Evolutionary conservation across 768 basidiomycete species (phyloP).

Genomic region (Trametes gibbosa): DNA sequence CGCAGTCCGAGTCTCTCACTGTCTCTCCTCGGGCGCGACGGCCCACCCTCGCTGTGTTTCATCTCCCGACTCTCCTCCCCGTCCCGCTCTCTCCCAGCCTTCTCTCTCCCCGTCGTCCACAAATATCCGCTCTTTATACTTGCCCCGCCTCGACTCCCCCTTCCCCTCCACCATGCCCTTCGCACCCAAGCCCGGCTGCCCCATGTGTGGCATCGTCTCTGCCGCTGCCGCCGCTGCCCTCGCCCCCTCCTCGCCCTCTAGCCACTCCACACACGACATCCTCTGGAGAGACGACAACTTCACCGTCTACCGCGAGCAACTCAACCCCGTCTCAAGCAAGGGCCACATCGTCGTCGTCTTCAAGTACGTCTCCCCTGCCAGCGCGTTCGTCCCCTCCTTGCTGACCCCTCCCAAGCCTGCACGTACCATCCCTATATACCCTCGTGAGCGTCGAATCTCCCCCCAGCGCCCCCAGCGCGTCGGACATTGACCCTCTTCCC

Average conservation of each 20-base stretch:
- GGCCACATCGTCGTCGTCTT: slow-evolving; percentile 73
- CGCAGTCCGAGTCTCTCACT: no score
- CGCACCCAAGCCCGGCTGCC: slow-evolving; percentile 65
- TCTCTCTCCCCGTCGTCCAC: background rate
- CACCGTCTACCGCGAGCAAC: slow-evolving; percentile 68
- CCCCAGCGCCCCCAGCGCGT: background rate
- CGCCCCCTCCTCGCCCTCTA: slow-evolving; percentile 43
- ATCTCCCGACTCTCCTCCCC: no score
- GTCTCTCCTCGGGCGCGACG: no score
- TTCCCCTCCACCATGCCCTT: slow-evolving; percentile 43
- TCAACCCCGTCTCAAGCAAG: slow-evolving; percentile 67
- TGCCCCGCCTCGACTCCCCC: background rate
- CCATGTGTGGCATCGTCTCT: slow-evolving; percentile 72
- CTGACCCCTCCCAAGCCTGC: slow-evolving; percentile 49
- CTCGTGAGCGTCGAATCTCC: slow-evolving; percentile 35
- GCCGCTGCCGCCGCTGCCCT: slow-evolving; percentile 46
- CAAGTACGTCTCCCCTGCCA: slow-evolving; percentile 51
- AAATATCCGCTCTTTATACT: background rate
- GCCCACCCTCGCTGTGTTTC: no score
- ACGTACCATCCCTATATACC: slow-evolving; percentile 75
- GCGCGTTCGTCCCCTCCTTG: background rate
- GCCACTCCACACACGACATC: slow-evolving; percentile 51
- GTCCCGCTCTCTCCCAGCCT: no score
- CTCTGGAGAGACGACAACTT: slow-evolving; percentile 79
- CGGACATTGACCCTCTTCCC: background rate